phyloP scores from a whole-genome alignment of 495 filamentous ascomycete species.

The Neurospora cerealis region DNA sequence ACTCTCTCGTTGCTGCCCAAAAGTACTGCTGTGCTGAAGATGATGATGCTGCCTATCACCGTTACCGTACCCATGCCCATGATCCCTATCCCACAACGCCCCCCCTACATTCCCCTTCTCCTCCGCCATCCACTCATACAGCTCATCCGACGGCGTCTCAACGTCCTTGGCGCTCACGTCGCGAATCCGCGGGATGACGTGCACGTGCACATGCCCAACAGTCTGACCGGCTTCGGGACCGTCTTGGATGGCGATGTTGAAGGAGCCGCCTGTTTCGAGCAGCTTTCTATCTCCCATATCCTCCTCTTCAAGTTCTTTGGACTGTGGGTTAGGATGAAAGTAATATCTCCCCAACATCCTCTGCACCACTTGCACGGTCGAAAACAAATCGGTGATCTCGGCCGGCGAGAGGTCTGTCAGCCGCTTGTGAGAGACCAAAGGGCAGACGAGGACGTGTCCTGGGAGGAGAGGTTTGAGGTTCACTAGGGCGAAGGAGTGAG shows the following conservation, averaged over 20 bases:
- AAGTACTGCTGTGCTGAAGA: background rate
- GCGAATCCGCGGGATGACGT: slow-evolving; percentile 71
- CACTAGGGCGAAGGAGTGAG: slow-evolving; percentile 72
- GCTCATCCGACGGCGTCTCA: slow-evolving; percentile 42
- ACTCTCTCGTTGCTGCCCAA: background rate
- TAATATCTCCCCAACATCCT: slow-evolving; percentile 68
- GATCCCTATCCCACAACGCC: slow-evolving; percentile 37
- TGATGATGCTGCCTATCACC: background rate
- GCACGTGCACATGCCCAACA: slow-evolving; percentile 84
- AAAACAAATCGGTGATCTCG: slow-evolving; percentile 79
- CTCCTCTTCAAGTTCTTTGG: background rate
- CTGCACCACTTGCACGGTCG: slow-evolving; percentile 70
- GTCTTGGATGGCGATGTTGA: slow-evolving; percentile 94
- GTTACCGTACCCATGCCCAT: background rate
- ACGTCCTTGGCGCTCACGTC: slow-evolving; percentile 34
- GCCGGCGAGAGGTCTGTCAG: slow-evolving; percentile 60
- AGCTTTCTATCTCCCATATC: background rate
- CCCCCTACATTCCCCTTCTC: slow-evolving; percentile 78
- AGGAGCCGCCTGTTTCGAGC: slow-evolving; percentile 34
- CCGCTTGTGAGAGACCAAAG: slow-evolving; percentile 53
- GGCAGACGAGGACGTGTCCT: slow-evolving; percentile 81
- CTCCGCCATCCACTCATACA: slow-evolving; percentile 75
- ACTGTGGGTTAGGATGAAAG: slow-evolving; percentile 26
- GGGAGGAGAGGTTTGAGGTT: slow-evolving; percentile 93
- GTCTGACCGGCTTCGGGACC: slow-evolving; percentile 79